Conservation (phyloP, 257 asterid species). For the Avicennia marina region DNA sequence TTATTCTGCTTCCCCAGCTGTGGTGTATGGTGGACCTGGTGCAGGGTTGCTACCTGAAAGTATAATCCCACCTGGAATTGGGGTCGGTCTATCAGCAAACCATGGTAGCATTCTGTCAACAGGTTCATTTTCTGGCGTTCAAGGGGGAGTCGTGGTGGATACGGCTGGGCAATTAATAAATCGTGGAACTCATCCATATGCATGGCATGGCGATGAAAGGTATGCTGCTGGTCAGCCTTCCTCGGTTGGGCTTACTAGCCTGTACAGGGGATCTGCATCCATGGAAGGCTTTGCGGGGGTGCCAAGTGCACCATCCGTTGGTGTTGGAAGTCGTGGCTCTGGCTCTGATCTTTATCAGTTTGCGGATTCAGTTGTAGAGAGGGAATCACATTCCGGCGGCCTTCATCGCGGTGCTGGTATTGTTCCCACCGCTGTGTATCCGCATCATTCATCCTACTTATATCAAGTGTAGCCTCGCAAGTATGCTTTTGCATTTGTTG, state of each 20-base stretch:
- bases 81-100: constrained; percentile 19
- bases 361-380: constrained; percentile 51
- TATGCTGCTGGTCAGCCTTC: constrained; percentile 33
- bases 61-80: constrained; percentile 27
- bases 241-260: constrained; percentile 30
- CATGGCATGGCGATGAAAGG: constrained; percentile 43
- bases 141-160: constrained; percentile 27
- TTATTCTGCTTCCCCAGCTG: constrained; percentile 35
- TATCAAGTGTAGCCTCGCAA: constrained; percentile 23
- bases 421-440: constrained; percentile 27
- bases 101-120: constrained; percentile 27
- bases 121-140: constrained; percentile 30
- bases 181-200: constrained; percentile 31
- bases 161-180: constrained; percentile 29
- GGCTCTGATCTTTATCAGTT: constrained; percentile 61
- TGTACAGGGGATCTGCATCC: constrained; percentile 45
- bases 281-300: constrained; percentile 42
- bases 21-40: constrained; percentile 50
- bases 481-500: background rate
- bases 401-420: constrained; percentile 25
- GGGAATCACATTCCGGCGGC: constrained; percentile 29
- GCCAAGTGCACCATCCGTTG: constrained; percentile 36
- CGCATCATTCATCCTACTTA: too few species aligned
- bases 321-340: constrained; percentile 31
- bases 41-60: constrained; percentile 39